Base-by-base conservation (phyloP, 257 asterid species). In the Plectranthus barbatus region DNA sequence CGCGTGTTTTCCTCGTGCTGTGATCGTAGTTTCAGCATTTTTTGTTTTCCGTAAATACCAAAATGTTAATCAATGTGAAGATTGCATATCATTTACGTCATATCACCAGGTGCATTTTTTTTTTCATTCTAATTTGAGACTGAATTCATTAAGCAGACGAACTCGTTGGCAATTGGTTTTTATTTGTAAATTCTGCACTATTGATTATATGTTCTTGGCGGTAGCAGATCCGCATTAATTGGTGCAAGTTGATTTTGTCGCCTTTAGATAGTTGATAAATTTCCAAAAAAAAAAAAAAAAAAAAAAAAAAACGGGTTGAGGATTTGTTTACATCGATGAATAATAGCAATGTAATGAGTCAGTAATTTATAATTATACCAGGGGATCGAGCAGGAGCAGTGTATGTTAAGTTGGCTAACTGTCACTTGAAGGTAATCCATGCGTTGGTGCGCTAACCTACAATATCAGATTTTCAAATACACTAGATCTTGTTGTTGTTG, bases 331-430 rank as follows among this genome's bases (percentile, higher is more conserved):
- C 14, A 19, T 42, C 1, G 48, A 29, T 51, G 23, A 52, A 7
- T 60, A 10, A 56, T 52, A 26, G 60, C 21, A 9, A 24, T 49
- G 58, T 34, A 20, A 26, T 21, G 17, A 47, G 41, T 41, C 65
- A 48, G 41, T 48, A 31, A 4, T 44, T 46, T 23, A 58, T 58
- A 44, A 44, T 58, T 66, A 36, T 65, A n/a, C n/a, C 83, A 92
- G 97, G 97, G 97, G 97, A 86, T 77, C 86, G 76, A 58, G 99
- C 99, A 62, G 99, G 96, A 66, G 87, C 87, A 9, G 84, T 68
- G 55, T 92, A 89, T 78, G 86, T 85, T 64, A 92, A 86, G 77
- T 77, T 89, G 85, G 99, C 99, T 6, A 69, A 60, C 50, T 81
- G 93, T 76, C 88, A 89, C 79, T 48, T 85, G 80, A 86, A 89